phyloP scores from a whole-genome alignment of 2,329 filamentous ascomycete species.

The Massarina eburnea region DNA sequence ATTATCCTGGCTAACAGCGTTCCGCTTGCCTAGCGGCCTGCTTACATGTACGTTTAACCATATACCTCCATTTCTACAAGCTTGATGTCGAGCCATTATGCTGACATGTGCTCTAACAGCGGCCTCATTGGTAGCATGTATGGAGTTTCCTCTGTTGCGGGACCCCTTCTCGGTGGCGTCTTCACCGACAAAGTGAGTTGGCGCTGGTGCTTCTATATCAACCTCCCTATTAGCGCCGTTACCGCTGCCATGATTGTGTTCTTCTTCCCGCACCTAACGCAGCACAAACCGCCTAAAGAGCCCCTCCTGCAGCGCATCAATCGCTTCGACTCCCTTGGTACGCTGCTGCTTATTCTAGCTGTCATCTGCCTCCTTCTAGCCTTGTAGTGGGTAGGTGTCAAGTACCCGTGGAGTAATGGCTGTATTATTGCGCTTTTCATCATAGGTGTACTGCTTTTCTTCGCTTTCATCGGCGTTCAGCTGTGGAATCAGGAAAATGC shows the following conservation, averaged over 20 bases:
- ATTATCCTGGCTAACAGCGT: constrained; percentile 40
- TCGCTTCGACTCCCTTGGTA: neutral
- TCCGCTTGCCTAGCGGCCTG: constrained; percentile 34
- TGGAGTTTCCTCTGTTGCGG: constrained; percentile 18
- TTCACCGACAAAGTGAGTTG: constrained; percentile 41
- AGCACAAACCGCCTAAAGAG: neutral
- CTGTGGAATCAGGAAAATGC: neutral
- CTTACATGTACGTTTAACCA: constrained; percentile 48
- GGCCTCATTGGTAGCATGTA: constrained; percentile 43
- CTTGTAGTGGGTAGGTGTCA: no score
- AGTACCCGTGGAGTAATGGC: no score
- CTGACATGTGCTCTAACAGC: no score
- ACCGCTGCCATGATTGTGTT: neutral
- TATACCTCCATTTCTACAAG: constrained; percentile 43
- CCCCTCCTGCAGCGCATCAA: neutral
- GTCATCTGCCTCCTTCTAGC: no score
- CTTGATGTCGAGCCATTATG: constrained; percentile 41
- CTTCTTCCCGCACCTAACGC: neutral
- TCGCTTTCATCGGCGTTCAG: neutral
- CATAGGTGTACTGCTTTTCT: constrained; percentile 39
- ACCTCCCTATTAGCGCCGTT: constrained; percentile 46
- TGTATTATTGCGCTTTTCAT: constrained; percentile 11
- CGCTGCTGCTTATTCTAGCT: neutral
- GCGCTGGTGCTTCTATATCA: constrained; percentile 48
- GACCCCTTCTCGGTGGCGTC: constrained; percentile 46